Evolutionary conservation across 2,329 filamentous ascomycete species (phyloP).

Genomic region (Hymenoscyphus linearis): DNA sequence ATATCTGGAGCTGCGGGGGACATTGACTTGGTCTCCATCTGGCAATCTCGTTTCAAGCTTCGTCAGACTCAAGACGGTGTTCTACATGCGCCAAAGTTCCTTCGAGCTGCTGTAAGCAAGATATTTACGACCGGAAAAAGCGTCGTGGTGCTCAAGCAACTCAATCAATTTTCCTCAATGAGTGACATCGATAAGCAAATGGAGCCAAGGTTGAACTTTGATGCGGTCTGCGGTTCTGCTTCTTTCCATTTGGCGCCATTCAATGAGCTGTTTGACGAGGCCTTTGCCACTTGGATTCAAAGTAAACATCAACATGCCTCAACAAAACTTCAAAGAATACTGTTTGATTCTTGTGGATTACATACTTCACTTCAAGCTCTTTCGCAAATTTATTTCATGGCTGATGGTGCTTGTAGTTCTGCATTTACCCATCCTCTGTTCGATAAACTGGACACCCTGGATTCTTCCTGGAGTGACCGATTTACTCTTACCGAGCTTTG

Average conservation of each 20-base stretch:
- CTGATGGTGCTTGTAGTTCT: slow-evolving; percentile 64
- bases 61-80: slow-evolving; percentile 53
- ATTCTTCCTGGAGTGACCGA: slow-evolving; percentile 67
- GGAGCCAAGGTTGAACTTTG: slow-evolving; percentile 50
- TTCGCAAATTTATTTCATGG: slow-evolving; percentile 69
- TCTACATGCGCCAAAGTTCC: slow-evolving; percentile 68
- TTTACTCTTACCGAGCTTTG: slow-evolving; percentile 75
- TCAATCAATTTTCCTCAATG: slow-evolving; percentile 49
- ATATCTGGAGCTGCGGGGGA: slow-evolving; percentile 54
- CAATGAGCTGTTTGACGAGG: slow-evolving; percentile 64
- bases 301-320: slow-evolving; percentile 69
- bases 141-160: slow-evolving; percentile 72
- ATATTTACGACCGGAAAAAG: slow-evolving; percentile 89
- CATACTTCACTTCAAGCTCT: slow-evolving; percentile 60
- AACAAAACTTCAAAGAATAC: slow-evolving; percentile 54
- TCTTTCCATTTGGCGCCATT: slow-evolving; percentile 57
- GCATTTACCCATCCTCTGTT: slow-evolving; percentile 67
- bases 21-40: slow-evolving; percentile 60
- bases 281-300: slow-evolving; percentile 72
- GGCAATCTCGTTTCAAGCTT: slow-evolving; percentile 70
- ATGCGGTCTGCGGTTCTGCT: slow-evolving; percentile 46
- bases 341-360: slow-evolving; percentile 67
- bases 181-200: slow-evolving; percentile 29
- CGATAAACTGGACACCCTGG: slow-evolving; percentile 61
- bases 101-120: slow-evolving; percentile 61